These are phyloP conservation scores for Ceratobasidium sp. DNA, from an alignment of 1,284 basidiomycete species.

Conservation along the genomic window DNA sequence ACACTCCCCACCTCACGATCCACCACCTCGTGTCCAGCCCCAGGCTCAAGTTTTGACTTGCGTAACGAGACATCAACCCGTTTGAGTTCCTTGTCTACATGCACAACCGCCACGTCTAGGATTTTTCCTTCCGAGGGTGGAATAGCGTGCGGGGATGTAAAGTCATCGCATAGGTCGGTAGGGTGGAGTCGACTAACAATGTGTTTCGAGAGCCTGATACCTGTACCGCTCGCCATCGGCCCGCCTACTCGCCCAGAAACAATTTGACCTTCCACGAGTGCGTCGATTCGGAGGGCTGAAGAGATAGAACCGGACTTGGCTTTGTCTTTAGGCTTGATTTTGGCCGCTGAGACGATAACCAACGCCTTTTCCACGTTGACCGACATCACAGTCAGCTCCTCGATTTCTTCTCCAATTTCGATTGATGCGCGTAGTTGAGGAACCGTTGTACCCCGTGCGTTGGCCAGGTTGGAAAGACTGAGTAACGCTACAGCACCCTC, in stretches of 20 bases:
- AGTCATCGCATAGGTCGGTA: conserved; percentile 87
- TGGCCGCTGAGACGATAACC: conserved; percentile 80
- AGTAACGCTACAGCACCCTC: conserved; percentile 83
- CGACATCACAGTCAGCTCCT: conserved; percentile 90
- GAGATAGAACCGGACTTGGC: conserved; percentile 28
- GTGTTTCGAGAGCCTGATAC: conserved; percentile 78
- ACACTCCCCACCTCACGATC: conserved; percentile 80
- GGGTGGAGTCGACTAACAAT: conserved; percentile 83
- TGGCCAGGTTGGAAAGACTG: conserved; percentile 90
- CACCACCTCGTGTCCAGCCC: conserved; percentile 63
- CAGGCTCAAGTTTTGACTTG: conserved; percentile 73
- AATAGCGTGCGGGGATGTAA: conserved; percentile 63
- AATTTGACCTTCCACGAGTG: conserved; percentile 74
- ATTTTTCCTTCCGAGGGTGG: conserved; percentile 74
- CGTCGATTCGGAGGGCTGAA: conserved; percentile 22
- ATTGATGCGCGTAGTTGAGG: conserved; percentile 78
- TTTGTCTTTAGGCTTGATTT: conserved; percentile 55
- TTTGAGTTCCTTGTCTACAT: conserved; percentile 73
- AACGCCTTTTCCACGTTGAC: conserved; percentile 89
- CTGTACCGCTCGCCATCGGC: conserved; percentile 71
- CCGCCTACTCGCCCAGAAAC: conserved; percentile 82
- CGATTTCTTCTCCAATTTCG: conserved; percentile 78
- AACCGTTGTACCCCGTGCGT: conserved; percentile 75
- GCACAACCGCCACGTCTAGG: conserved; percentile 77
- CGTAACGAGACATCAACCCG: conserved; percentile 85